Conservation (phyloP, 345 rosid species). For the Citrus hindsii region DNA sequence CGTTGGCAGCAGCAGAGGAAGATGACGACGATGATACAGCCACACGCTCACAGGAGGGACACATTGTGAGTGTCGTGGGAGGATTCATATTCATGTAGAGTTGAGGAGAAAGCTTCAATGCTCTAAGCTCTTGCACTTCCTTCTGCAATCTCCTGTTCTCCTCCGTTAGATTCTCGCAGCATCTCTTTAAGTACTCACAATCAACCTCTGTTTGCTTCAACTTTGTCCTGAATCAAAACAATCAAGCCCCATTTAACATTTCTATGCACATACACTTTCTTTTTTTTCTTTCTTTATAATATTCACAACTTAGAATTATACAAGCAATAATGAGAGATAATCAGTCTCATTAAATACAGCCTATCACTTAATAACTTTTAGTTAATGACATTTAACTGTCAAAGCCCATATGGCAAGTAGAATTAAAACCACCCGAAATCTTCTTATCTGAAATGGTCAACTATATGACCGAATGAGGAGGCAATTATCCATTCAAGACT, state of each 20-base stretch:
- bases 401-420: neutral
- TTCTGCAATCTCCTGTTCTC: conserved; percentile 78
- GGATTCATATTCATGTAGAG: conserved; percentile 87
- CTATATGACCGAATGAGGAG: neutral
- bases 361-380: neutral
- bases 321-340: neutral
- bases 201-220: conserved; percentile 91
- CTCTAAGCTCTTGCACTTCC: conserved; percentile 83
- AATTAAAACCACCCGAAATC: conserved; percentile 22
- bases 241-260: neutral
- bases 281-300: neutral
- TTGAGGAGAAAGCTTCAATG: conserved; percentile 77
- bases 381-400: no score
- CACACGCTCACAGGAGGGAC: conserved; percentile 84
- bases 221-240: conserved; percentile 55
- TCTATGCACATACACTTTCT: no score
- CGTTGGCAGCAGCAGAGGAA: conserved; percentile 15
- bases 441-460: conserved; percentile 34
- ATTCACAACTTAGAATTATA: neutral
- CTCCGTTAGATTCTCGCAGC: conserved; percentile 74
- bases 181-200: conserved; percentile 71
- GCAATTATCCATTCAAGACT: no score
- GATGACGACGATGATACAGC: conserved; percentile 40
- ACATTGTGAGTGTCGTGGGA: conserved; percentile 87
- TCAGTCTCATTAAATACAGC: neutral